phyloP scores from a whole-genome alignment of 257 asterid genomes.

The Ballota nigra region DNA sequence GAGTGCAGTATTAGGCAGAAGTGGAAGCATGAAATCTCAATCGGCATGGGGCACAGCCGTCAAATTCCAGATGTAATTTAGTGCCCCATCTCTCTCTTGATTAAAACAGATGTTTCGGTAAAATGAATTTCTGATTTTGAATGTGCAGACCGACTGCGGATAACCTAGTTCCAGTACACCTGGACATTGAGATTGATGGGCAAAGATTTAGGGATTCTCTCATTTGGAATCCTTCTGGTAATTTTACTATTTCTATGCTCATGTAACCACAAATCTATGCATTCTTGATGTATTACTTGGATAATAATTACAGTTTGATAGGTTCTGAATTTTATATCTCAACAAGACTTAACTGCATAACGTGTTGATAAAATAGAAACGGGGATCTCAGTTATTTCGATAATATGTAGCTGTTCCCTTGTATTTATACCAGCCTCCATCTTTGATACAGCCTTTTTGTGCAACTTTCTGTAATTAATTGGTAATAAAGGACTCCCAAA shows the following conservation, averaged over 20 bases:
- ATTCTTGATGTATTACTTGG: slow-evolving; percentile 2
- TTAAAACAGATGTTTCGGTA: background rate
- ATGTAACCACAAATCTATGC: background rate
- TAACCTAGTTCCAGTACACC: slow-evolving; percentile 82
- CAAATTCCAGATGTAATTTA: slow-evolving; percentile 74
- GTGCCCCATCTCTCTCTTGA: background rate
- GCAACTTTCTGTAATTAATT: background rate
- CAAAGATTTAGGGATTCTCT: slow-evolving; percentile 84
- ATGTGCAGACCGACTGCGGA: slow-evolving; percentile 81
- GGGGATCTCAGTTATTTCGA: background rate
- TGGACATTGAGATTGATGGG: slow-evolving; percentile 89
- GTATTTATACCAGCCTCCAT: background rate
- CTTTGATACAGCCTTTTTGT: background rate
- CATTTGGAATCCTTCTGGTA: slow-evolving; percentile 92
- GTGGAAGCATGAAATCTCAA: slow-evolving; percentile 57
- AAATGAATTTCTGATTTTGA: background rate
- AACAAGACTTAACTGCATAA: background rate
- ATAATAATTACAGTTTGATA: background rate
- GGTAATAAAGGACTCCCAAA: no score
- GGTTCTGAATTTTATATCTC: background rate
- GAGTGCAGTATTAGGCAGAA: background rate
- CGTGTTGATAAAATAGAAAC: background rate
- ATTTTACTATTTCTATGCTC: background rate
- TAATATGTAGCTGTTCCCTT: background rate
- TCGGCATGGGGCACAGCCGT: slow-evolving; percentile 72